These are phyloP conservation scores for Kwoniella mangroviensis DNA, from an alignment of 768 basidiomycete species.

Conservation along the genomic window DNA sequence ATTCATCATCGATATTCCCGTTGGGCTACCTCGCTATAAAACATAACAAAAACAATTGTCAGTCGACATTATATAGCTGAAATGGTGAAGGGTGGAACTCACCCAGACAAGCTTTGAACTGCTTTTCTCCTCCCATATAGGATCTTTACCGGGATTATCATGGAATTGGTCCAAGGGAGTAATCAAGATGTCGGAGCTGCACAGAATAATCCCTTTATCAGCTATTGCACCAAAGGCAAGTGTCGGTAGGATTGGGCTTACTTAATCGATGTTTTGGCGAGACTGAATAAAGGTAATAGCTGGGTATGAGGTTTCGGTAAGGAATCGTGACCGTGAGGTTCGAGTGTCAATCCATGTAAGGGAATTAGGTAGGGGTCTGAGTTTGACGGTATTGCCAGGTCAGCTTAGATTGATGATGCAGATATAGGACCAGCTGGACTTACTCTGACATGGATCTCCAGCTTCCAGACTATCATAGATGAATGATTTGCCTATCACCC, in stretches of 20 bases:
- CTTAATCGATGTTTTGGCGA: constrained; percentile 57
- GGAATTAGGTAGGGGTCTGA: constrained; percentile 54
- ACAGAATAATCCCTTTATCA: not conserved
- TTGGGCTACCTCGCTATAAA: constrained; percentile 51
- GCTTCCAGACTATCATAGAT: constrained; percentile 55
- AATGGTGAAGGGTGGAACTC: not conserved
- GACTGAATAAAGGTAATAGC: constrained; percentile 55
- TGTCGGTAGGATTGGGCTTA: constrained; percentile 20
- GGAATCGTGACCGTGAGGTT: constrained; percentile 50
- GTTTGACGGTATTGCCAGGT: not conserved
- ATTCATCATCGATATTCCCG: constrained; percentile 57
- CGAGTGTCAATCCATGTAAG: constrained; percentile 55
- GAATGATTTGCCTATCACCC: constrained; percentile 37
- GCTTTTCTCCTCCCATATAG: constrained; percentile 50
- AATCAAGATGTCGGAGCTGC: constrained; percentile 56
- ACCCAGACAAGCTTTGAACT: constrained; percentile 53
- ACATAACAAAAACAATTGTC: not conserved
- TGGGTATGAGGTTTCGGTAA: constrained; percentile 55
- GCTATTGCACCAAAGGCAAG: not conserved
- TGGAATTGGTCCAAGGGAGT: constrained; percentile 56
- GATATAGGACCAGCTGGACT: constrained; percentile 11
- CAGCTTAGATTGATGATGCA: not conserved
- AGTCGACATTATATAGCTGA: no score
- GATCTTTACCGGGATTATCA: constrained; percentile 46
- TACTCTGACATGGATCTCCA: constrained; percentile 55